Evolutionary conservation across 164 flowering plant genomes (phyloP), one percentile per base, ranked within the genome.

Genomic region (Sextonia rubra): DNA sequence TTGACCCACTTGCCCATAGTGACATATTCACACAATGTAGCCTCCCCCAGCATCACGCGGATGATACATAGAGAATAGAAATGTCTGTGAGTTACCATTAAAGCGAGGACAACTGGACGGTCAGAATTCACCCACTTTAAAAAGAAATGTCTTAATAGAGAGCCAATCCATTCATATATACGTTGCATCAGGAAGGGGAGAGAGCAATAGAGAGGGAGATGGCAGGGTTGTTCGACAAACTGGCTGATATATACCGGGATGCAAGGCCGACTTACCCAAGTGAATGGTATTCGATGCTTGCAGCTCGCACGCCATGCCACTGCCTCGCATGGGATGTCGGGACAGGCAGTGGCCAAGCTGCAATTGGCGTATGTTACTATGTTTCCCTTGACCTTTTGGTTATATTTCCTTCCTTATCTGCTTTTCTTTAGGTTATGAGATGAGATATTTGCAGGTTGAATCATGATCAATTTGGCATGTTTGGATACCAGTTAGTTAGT

Each of bases 291-390:
- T 47, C 66, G 27, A 74, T 67, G 76, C 66, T 81, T 3, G 77
- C 83, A 1, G 60, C 60, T 23, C 60, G 26, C 29, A 80, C 76
- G 5, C 67, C 62, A 4, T 12, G 9, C 32, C 82, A 75, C 62
- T 3, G 64, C 37, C 71, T 78, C 9, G 81, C 81, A 24, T 80
- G 85, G 83, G 85, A 82, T 70, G 83, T 77, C 11, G 85, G 85
- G 73, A 76, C 85, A 22, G 85, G 85, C 64, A 80, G 64, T 64
- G 85, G 80, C 23, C 81, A 80, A 49, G 83, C 85, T 26, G 81
- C 81, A 26, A 23, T 73, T 14, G 71, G 71, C 4, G 83, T 80
- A 11, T 66, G 74, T 56, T 37, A 22, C 69, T 61, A n/a, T 32
- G 4, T 32, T 32, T 32, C 37, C 37, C 37, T 32, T 6, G 8